Evolutionary conservation across 2,329 filamentous ascomycete genomes (phyloP).

Genomic region (Hirsutella minnesotensis): DNA sequence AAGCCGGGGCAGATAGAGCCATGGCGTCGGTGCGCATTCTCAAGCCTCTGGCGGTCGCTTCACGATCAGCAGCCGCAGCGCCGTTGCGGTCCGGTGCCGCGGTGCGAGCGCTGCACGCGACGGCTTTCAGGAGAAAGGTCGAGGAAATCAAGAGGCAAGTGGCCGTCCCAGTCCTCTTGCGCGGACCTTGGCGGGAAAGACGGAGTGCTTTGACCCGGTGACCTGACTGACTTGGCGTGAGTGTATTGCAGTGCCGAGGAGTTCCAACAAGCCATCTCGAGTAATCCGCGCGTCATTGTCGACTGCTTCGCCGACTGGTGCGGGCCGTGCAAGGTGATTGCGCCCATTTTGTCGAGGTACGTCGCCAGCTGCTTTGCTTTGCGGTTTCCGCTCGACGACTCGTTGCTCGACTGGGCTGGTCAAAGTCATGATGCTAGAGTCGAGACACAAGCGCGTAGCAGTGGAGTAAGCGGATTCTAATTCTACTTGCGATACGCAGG

Average conservation of each 20-base stretch:
- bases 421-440: no score
- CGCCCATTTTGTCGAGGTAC: constrained; percentile 49
- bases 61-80: not conserved
- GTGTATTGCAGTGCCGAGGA: constrained; percentile 37
- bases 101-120: constrained; percentile 16
- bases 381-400: no score
- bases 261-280: constrained; percentile 41
- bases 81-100: not conserved
- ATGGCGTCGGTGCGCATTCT: constrained; percentile 1
- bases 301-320: constrained; percentile 90
- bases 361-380: not conserved
- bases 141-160: constrained; percentile 28
- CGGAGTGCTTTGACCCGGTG: no score
- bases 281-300: constrained; percentile 53
- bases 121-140: constrained; percentile 30
- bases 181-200: no score
- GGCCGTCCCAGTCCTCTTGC: no score
- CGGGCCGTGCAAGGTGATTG: constrained; percentile 84
- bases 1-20: no score
- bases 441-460: no score
- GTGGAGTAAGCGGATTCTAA: no score
- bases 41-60: not conserved
- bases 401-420: not conserved
- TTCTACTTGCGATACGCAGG: constrained; percentile 4
- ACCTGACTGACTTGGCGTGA: no score